Evolutionary conservation across 2,329 filamentous ascomycete species (phyloP), one percentile per base, ranked within the genome.

Genomic region (Fusarium falciforme): DNA sequence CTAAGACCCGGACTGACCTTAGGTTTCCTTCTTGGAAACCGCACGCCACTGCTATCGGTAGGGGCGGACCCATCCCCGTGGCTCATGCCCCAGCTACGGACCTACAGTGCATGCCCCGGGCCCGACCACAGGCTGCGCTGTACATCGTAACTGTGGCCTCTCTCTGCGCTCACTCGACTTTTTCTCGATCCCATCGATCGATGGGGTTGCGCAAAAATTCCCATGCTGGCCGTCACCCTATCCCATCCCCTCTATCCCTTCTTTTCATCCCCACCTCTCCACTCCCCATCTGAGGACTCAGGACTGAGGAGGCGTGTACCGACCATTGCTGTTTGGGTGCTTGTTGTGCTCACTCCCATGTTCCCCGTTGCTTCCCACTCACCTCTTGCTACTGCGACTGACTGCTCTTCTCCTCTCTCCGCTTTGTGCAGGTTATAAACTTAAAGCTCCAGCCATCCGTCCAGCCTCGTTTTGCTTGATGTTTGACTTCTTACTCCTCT

Each of bases 181-280:
- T 70, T 75, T 78, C 72, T 81, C 80, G 80, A 82, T 82, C 77
- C 65, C 74, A 78, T 81, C 80, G 80, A 82, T 82, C 80, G 77
- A 80, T 80, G 79, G 80, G 74, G 79, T 80, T 79, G 78, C 76
- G 76, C 76, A 78, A 77, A 72, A 74, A 77, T 72, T 74, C 78
- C 70, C 76, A 72, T 76, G 75, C 78, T 76, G 72, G 47, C 72
- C 73, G 70, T 76, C 74, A 80, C 76, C 74, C 68, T 62, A 60
- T 67, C 76, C 77, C 67, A 79, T 80, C 68, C 71, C 69, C 76
- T 77, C 75, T 69, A 42, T 68, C 62, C 67, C 61, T 72, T 72
- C 49, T 58, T 49, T 67, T 61, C 64, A 67, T 70, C 63, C 54
- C 54, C 54, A 61, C 71, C 66, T 22, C 67, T 60, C 52, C 67